Conservation (phyloP, 441 rosid genomes). For the Raphanus hybrid region DNA sequence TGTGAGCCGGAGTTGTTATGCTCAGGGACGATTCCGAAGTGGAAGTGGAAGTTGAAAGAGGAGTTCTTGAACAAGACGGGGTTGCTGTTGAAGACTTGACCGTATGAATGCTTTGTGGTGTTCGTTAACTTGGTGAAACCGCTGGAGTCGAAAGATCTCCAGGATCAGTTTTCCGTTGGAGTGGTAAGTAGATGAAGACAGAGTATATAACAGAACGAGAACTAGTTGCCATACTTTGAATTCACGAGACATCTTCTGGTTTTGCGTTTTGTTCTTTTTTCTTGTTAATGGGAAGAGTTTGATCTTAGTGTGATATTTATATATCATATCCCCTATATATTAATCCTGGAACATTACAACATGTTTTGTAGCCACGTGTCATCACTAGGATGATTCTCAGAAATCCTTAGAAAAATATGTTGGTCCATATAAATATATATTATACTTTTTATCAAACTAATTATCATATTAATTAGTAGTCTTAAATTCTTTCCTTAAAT, state of each 20-base stretch:
- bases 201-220: constrained; percentile 22
- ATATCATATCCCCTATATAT: background rate
- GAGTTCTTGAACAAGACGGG: background rate
- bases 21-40: background rate
- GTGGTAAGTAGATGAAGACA: constrained; percentile 8
- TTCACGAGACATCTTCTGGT: constrained; percentile 11
- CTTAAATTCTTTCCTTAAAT: too few relatives aligned
- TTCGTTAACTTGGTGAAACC: constrained; percentile 36
- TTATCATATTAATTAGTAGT: too few relatives aligned
- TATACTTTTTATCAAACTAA: too few relatives aligned
- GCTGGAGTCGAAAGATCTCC: background rate
- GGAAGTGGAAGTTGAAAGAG: background rate
- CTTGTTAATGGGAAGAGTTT: background rate
- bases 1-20: constrained; percentile 4
- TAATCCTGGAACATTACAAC: too few relatives aligned
- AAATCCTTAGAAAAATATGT: too few relatives aligned
- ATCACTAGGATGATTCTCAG: too few relatives aligned
- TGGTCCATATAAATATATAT: too few relatives aligned
- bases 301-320: constrained; percentile 4
- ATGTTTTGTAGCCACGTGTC: too few relatives aligned
- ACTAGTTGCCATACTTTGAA: background rate
- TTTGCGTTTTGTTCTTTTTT: background rate
- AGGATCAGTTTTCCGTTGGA: constrained; percentile 17
- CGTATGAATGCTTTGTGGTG: constrained; percentile 2
- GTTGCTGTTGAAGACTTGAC: background rate